These are phyloP conservation scores for Polyporus tsugae DNA, from an alignment of 1,284 basidiomycete species.

Conservation along the genomic window DNA sequence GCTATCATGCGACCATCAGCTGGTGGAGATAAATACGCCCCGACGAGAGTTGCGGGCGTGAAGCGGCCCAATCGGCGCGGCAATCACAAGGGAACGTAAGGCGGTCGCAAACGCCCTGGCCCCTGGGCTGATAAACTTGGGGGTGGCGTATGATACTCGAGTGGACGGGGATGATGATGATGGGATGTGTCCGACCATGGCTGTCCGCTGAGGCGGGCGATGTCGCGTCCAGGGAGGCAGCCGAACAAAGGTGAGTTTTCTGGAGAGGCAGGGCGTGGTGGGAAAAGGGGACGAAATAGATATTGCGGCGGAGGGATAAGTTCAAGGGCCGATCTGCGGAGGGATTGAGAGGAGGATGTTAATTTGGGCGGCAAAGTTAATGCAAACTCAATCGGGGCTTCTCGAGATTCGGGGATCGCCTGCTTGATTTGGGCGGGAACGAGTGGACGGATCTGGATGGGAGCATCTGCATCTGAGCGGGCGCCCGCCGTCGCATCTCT, in stretches of 20 bases:
- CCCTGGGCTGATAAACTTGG: slow-evolving; percentile 32
- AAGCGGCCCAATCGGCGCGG: slow-evolving; percentile 26
- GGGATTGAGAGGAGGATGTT: slow-evolving; percentile 23
- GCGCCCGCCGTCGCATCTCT: slow-evolving; percentile 5
- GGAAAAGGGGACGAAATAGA: slow-evolving; percentile 9
- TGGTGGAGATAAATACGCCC: slow-evolving; percentile 31
- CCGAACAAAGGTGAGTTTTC: not conserved
- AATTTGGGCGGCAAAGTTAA: slow-evolving; percentile 38
- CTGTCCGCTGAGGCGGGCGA: slow-evolving; percentile 2
- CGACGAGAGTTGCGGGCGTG: slow-evolving; percentile 25
- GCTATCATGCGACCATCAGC: slow-evolving; percentile 33
- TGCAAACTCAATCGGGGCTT: slow-evolving; percentile 45
- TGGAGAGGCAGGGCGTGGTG: not conserved
- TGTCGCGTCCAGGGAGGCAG: not conserved
- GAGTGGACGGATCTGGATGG: slow-evolving; percentile 2
- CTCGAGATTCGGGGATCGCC: slow-evolving; percentile 46
- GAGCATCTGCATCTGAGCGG: not conserved
- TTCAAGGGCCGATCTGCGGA: slow-evolving; percentile 39
- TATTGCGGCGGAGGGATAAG: slow-evolving; percentile 6
- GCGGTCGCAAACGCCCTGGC: slow-evolving; percentile 22
- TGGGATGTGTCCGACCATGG: slow-evolving; percentile 10
- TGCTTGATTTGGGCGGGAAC: slow-evolving; percentile 33
- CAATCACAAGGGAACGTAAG: slow-evolving; percentile 26
- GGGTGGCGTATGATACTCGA: slow-evolving; percentile 25
- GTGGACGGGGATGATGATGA: slow-evolving; percentile 20